Conservation (phyloP, 441 rosid species). For the Raphanus hybrid region DNA sequence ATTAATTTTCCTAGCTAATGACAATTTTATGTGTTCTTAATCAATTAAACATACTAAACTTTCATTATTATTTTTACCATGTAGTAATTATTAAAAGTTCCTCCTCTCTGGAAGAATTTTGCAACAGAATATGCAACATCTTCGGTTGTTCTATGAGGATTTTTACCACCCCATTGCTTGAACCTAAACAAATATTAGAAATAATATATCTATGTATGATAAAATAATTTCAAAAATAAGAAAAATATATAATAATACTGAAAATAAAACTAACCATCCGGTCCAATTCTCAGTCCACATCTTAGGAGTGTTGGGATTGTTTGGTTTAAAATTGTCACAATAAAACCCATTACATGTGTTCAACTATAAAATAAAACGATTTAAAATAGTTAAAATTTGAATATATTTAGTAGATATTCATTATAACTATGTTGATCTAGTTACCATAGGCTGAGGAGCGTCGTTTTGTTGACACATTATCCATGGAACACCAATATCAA, state of each 20-base stretch:
- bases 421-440: background rate
- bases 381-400: background rate
- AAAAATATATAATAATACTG: background rate
- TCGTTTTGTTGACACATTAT: constrained; percentile 57
- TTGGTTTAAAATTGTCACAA: constrained; percentile 60
- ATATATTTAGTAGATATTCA: background rate
- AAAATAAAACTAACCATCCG: constrained; percentile 35
- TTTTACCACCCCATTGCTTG: constrained; percentile 59
- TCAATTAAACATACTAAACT: constrained; percentile 16
- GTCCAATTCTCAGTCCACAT: constrained; percentile 36
- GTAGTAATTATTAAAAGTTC: constrained; percentile 71
- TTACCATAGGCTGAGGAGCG: constrained; percentile 63
- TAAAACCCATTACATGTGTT: constrained; percentile 69
- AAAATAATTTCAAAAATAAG: no score
- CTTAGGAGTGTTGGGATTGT: constrained; percentile 54
- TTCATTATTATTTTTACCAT: constrained; percentile 57
- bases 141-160: constrained; percentile 35
- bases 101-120: constrained; percentile 59
- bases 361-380: constrained; percentile 41
- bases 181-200: constrained; percentile 40
- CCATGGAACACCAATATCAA: constrained; percentile 70
- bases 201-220: background rate
- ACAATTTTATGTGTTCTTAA: background rate
- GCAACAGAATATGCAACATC: constrained; percentile 74
- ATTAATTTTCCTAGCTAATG: background rate